Evolutionary conservation across 1,139 yeast species (phyloP).

Genomic region (Insectozyma bohioensis): DNA sequence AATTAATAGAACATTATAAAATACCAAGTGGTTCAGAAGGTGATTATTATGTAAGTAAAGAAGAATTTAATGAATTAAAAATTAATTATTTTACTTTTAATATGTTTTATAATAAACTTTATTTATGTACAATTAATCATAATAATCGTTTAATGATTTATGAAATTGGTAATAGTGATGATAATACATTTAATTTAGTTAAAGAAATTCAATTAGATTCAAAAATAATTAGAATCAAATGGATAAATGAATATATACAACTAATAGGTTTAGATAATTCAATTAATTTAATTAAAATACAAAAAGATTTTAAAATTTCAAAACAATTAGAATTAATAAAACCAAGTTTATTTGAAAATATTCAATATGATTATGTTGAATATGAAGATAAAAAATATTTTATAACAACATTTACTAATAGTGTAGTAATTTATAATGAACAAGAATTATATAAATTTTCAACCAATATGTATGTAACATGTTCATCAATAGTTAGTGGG

Average conservation of each 20-base stretch:
- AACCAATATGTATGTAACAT: constrained; percentile 8
- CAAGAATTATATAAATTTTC: constrained; percentile 4
- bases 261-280: constrained; percentile 12
- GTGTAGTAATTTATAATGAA: constrained; percentile 10
- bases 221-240: constrained; percentile 9
- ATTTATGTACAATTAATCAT: constrained; percentile 13
- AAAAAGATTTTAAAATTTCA: too few relatives aligned
- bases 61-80: constrained; percentile 24
- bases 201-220: constrained; percentile 4
- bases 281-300: constrained; percentile 2
- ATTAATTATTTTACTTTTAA: constrained; percentile 32
- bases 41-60: constrained; percentile 18
- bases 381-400: constrained; percentile 3
- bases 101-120: constrained; percentile 9
- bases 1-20: constrained; percentile 22
- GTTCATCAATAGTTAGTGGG: constrained; percentile 13
- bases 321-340: constrained; percentile 5
- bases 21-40: constrained; percentile 10
- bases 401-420: constrained; percentile 12
- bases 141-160: constrained; percentile 21
- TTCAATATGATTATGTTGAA: constrained; percentile 7
- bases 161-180: constrained; percentile 18
- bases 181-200: constrained; percentile 10
- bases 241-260: constrained; percentile 14
- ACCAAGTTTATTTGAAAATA: constrained; percentile 9